Conservation (phyloP, 1,284 basidiomycete genomes). For the Mycena sp. region DNA sequence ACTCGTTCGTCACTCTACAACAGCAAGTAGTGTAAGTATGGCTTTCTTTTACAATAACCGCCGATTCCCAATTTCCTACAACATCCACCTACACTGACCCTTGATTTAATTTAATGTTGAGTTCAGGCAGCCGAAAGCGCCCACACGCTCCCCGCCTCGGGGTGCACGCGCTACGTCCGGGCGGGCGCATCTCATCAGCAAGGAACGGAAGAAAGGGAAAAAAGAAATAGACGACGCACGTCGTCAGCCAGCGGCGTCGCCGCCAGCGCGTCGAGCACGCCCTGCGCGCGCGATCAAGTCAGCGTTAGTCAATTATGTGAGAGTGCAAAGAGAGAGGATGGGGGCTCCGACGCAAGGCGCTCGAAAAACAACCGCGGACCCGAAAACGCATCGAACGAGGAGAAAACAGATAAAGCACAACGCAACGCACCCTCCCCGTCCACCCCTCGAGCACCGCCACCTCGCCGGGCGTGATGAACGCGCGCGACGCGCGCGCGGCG, state of each 20-base stretch:
- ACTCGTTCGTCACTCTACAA: no score
- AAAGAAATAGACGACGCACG: conserved; percentile 31
- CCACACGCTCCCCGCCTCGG: conserved; percentile 57
- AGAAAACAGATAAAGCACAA: not conserved
- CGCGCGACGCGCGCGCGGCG: conserved; percentile 78
- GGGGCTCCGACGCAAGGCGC: no score
- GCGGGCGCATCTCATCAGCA: not conserved
- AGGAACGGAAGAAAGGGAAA: not conserved
- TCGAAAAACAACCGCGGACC: no score
- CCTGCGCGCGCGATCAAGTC: conserved; percentile 35
- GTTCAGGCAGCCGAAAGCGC: no score
- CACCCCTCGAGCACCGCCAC: conserved; percentile 74
- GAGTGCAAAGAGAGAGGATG: no score
- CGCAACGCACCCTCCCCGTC: conserved; percentile 62
- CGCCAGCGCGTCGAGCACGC: conserved; percentile 49
- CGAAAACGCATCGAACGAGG: not conserved
- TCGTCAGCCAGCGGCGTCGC: conserved; percentile 28
- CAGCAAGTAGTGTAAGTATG: no score
- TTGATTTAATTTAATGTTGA: no score
- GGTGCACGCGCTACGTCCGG: conserved; percentile 49
- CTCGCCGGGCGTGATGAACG: conserved; percentile 79
- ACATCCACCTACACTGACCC: no score
- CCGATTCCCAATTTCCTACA: no score
- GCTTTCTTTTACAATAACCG: no score
- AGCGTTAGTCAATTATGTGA: no score